Evolutionary conservation across 768 basidiomycete species (phyloP), one percentile per base, ranked within the genome.

Genomic region (Mycena chlorophos): DNA sequence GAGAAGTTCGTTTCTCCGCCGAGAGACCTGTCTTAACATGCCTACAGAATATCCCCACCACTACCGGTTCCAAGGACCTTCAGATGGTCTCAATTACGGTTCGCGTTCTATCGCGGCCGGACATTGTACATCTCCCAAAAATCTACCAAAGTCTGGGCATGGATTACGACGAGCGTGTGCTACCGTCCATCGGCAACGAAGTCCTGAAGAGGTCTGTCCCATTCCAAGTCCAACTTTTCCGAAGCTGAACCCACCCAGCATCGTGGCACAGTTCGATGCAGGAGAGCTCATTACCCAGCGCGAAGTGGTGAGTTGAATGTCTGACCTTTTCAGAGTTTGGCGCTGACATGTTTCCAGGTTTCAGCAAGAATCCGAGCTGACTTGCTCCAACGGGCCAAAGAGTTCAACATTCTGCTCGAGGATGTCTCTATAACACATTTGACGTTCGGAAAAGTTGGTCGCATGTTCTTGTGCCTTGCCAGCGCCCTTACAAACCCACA

Each of bases 81-180:
- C 96, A 98, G 73, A 98, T 98, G 94, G 92, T 99, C 53, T 91
- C 95, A 29, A 87, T 99, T 51, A 98, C 96, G 0, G 82, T 98
- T 49, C 90, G 97, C 54, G 96, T 99, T 30, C 84, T 99, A 63
- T 97, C 94, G 22, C 80, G 95, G 49, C 97, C 97, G 17, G 94
- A 98, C 73, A 83, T 88, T 30, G 75, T 82, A 27, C 91, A 96
- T 70, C 79, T 99, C 25, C 69, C 96, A 19, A 91, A 85, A 75
- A 96, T 99, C 68, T 99, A 99, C 77, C 93, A 97, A 74, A 87
- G 81, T 65, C 81, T 99, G 54, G 97, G 97, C 42, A 70, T 91
- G 72, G 97, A 98, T 71, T 99, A 98, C 69, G 97, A 98, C 72
- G 97, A 99, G 77, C 86, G 97, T 64, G 95, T 98, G 0, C 77